Evolutionary conservation across 495 filamentous ascomycete species (phyloP).

Genomic region (Xylaria bambusicola): DNA sequence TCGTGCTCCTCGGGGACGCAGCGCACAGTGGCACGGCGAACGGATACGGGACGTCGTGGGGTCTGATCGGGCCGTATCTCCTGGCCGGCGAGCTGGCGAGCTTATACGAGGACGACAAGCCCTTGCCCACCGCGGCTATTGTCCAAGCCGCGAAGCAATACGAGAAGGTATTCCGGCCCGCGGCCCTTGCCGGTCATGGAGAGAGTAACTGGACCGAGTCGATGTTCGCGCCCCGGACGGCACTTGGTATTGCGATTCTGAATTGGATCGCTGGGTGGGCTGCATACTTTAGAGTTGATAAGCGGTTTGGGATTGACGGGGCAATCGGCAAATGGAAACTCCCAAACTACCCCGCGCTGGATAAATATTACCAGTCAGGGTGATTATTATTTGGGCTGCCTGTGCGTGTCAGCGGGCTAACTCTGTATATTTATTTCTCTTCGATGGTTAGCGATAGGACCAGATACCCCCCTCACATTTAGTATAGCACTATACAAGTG

Average conservation of each 20-base stretch:
- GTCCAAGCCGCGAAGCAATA: slow-evolving; percentile 23
- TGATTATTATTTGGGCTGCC: too few relatives aligned
- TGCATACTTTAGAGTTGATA: slow-evolving; percentile 11
- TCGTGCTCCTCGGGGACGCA: slow-evolving; percentile 59
- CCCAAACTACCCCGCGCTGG: slow-evolving; percentile 25
- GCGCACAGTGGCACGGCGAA: slow-evolving; percentile 51
- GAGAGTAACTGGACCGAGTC: not conserved
- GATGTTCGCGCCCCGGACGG: slow-evolving; percentile 13
- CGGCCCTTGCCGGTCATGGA: slow-evolving; percentile 19
- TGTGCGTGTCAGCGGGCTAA: too few relatives aligned
- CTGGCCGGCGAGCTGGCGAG: slow-evolving; percentile 55
- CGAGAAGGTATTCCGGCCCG: slow-evolving; percentile 23
- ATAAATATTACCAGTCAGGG: not conserved
- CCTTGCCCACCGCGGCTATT: slow-evolving; percentile 15
- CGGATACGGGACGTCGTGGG: slow-evolving; percentile 50
- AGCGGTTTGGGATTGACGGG: slow-evolving; percentile 4
- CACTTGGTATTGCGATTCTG: slow-evolving; percentile 11
- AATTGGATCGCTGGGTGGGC: slow-evolving; percentile 10
- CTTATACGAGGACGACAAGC: slow-evolving; percentile 20
- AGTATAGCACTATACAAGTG: too few relatives aligned
- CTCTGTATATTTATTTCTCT: too few relatives aligned
- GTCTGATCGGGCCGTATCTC: slow-evolving; percentile 52
- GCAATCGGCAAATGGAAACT: slow-evolving; percentile 18
- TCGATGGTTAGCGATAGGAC: too few relatives aligned
- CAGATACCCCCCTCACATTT: too few relatives aligned